Evolutionary conservation across 2,329 filamentous ascomycete genomes (phyloP).

Genomic region (Sporothrix brunneoviolacea): DNA sequence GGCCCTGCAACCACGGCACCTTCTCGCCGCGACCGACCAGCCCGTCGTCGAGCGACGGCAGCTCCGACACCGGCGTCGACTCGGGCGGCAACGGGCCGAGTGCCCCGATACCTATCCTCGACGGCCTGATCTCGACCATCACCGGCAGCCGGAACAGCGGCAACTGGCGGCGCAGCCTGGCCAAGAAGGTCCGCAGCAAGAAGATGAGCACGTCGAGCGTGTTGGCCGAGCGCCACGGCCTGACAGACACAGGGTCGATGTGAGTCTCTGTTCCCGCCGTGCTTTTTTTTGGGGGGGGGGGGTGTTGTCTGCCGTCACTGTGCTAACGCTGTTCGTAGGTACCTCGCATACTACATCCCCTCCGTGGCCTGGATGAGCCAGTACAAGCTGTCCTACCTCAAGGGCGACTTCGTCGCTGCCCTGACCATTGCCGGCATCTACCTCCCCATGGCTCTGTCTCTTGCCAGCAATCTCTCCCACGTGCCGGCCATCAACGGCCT

Average conservation of each 20-base stretch:
- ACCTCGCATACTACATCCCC: slow-evolving; percentile 88
- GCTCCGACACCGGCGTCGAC: slow-evolving; percentile 27
- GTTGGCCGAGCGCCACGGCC: slow-evolving; percentile 65
- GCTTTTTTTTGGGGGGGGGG: not conserved
- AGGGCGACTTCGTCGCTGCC: slow-evolving; percentile 80
- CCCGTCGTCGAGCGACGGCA: slow-evolving; percentile 31
- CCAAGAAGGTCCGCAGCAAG: slow-evolving; percentile 32
- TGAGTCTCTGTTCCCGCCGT: slow-evolving; percentile 33
- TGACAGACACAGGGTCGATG: slow-evolving; percentile 69
- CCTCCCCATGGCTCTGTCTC: slow-evolving; percentile 91
- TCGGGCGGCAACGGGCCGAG: slow-evolving; percentile 26
- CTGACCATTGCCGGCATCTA: slow-evolving; percentile 98
- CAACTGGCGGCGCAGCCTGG: slow-evolving; percentile 44
- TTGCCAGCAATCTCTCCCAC: slow-evolving; percentile 86
- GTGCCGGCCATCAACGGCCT: slow-evolving; percentile 89
- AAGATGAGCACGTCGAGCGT: slow-evolving; percentile 67
- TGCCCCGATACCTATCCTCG: slow-evolving; percentile 32
- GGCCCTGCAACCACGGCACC: slow-evolving; percentile 63
- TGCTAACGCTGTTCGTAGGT: slow-evolving; percentile 43
- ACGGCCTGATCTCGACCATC: slow-evolving; percentile 33
- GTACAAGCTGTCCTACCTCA: slow-evolving; percentile 74
- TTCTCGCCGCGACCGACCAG: slow-evolving; percentile 63
- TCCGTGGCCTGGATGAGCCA: slow-evolving; percentile 85
- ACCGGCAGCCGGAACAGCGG: slow-evolving; percentile 30
- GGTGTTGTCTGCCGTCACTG: too few species aligned